Base-by-base conservation (phyloP, 1,139 yeast species). In the Geotrichum phurueaensis region DNA sequence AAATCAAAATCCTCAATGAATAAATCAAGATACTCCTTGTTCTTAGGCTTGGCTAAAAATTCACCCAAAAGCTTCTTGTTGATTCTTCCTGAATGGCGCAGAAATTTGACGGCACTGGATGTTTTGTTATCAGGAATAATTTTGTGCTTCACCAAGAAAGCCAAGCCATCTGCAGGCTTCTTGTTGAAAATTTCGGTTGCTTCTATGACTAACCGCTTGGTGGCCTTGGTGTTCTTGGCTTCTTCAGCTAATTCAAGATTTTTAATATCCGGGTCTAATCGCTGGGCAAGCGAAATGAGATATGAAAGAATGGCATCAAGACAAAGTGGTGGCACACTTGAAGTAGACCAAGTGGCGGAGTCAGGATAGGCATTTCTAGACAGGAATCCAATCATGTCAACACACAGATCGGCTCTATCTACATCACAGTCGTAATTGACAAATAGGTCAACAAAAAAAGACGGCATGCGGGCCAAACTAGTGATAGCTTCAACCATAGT, bases 251-350 rank as follows among this genome's bases (percentile, higher is more conserved):
- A 13, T 20, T 53, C 55, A 9, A 48, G 62, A 10, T 39, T 39
- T 39, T 39, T n/a, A 18, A 39, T 15, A 6, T n/a, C 47, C 5
- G 47, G 18, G 9, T 64, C 65, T n/a, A 84, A 76, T 64, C 90
- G 78, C 47, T 82, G 84, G 65, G 82, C 81, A 51, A 91, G 78
- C n/a, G 86, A 85, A 60, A 84, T 81, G 47, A 91, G 78, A 65
- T 87, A 84, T 1, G 89, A 81, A 43, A 94, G 78, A 2, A 94
- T 73, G 1, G 98, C 96, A 69, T 94, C 98, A 55, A 94, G 78
- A 69, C 98, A 94, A 12, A 92, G 81, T 0, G 98, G 97, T 0
- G 99, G 98, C 1, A 94, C 96, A 68, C 84, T 86, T 48, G 88
- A 89, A 0, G 97, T 89, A 0, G 96, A 86, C 68, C 81, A 78